Conservation (phyloP, 345 rosid genomes). For the Hypericum perforatum region DNA sequence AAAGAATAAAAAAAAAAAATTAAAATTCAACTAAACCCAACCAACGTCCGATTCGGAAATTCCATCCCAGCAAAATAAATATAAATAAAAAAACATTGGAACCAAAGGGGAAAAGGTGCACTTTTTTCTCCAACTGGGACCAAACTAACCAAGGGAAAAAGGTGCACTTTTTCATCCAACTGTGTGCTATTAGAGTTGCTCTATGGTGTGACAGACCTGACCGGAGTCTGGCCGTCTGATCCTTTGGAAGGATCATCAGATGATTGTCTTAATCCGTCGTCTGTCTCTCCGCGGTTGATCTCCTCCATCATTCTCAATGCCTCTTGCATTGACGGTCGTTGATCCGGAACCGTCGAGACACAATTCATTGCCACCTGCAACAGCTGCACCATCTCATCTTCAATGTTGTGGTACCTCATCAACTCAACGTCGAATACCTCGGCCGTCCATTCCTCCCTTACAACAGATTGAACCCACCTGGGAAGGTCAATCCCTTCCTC, state of each 20-base stretch:
- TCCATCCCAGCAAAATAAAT: too few relatives aligned
- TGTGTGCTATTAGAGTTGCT: too few relatives aligned
- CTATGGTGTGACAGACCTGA: too few relatives aligned
- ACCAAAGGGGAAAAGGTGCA: too few relatives aligned
- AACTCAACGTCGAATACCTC: slow-evolving; percentile 92
- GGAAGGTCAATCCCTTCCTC: slow-evolving; percentile 97
- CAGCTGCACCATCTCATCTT: slow-evolving; percentile 97
- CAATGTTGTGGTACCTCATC: slow-evolving; percentile 82
- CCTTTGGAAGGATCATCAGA: slow-evolving; percentile 96
- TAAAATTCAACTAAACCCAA: too few relatives aligned
- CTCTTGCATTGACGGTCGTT: slow-evolving; percentile 74
- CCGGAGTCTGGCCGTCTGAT: slow-evolving; percentile 33
- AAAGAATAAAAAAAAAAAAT: too few relatives aligned
- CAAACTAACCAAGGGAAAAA: too few relatives aligned
- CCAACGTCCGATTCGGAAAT: too few relatives aligned
- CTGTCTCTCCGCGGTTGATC: slow-evolving; percentile 65
- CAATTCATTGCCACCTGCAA: slow-evolving; percentile 93
- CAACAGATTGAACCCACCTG: slow-evolving; percentile 95
- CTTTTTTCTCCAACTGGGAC: too few relatives aligned
- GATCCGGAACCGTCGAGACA: slow-evolving; percentile 81
- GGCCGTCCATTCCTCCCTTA: slow-evolving; percentile 97
- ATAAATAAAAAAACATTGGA: too few relatives aligned
- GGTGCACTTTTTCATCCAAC: too few relatives aligned
- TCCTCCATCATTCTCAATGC: slow-evolving; percentile 89
- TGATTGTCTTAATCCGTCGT: slow-evolving; percentile 76